Evolutionary conservation across 345 rosid genomes (phyloP), one percentile per base, ranked within the genome.

Genomic region (Excoecaria agallocha): DNA sequence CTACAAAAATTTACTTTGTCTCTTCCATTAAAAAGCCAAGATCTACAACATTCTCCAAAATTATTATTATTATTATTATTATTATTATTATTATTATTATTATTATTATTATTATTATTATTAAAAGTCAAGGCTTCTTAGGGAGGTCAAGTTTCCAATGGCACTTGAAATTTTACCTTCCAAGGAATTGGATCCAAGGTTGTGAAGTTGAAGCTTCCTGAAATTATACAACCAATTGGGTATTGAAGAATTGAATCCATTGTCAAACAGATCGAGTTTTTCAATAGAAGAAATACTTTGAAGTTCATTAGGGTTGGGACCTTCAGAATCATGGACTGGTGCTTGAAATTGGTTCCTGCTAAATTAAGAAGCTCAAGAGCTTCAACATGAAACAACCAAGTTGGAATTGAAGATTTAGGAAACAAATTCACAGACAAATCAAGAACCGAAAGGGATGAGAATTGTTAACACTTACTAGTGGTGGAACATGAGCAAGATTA

Each of bases 361-460:
- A 57, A 17, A 24, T 71, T 25, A 25, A 82, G 79, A 38, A 66
- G 72, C 3, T 12, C 43, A 24, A 82, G 65, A 43, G 45, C n/a
- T 3, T 12, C 7, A n/a, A 80, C 71, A 61, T 35, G 37, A 38
- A 66, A 77, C 37, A 79, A 2, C 84, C 82, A 81, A 17, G 13
- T 8, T 38, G 43, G 51, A 63, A 78, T 25, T 6, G 35, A 48
- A 59, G 75, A 20, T 22, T 68, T 16, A 49, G 4, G 43, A 24
- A 78, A 52, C 12, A 2, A 0, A 35, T 82, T 78, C 2, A 0
- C 0, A 0, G 77, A 75, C 45, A 82, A 60, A 76, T 84, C 82
- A n/a, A 84, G 83, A 8, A 64, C 0, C 0, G 15, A 22, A 43
- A 85, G 80, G 16, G 81, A 77, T 1, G 82, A 66, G 4, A 79